A percentile compares a stretch with the other conserved stretches of the same genome.
These are phyloP conservation scores for Hanseniaspora lachancei DNA, from an alignment of 805 yeast species.

Conservation along the genomic window DNA sequence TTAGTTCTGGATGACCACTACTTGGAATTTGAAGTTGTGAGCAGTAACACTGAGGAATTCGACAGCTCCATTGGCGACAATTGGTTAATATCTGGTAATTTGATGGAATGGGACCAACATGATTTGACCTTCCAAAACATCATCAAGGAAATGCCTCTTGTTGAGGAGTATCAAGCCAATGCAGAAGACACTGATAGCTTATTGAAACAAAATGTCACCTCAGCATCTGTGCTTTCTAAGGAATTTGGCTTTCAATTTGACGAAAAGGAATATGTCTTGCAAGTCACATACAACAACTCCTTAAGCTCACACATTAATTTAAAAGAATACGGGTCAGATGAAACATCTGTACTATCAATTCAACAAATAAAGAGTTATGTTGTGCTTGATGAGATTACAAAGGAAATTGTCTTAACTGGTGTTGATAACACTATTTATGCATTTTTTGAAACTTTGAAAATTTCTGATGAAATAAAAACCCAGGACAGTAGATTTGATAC, in stretches of 20 bases:
- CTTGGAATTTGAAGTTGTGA: conserved; percentile 39
- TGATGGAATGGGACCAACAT: conserved; percentile 46
- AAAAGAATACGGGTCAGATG: conserved; percentile 30
- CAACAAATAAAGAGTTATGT: not conserved
- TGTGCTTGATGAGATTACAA: not conserved
- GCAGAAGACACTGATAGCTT: conserved; percentile 15
- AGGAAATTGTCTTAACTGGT: not conserved
- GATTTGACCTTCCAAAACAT: conserved; percentile 24
- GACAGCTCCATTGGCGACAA: conserved; percentile 31
- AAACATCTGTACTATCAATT: not conserved
- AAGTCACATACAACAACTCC: conserved; percentile 19
- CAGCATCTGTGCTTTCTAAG: not conserved
- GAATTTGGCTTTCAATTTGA: conserved; percentile 3
- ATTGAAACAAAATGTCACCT: conserved; percentile 19
- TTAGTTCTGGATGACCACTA: conserved; percentile 35
- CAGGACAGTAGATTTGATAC: conserved; percentile 21
- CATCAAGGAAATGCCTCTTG: not conserved
- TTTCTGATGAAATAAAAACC: not conserved
- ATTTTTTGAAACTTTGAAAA: conserved; percentile 10
- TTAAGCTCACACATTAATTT: conserved; percentile 32
- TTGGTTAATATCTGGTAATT: conserved; percentile 49
- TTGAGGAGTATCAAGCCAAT: conserved; percentile 10
- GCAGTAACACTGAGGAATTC: conserved; percentile 34
- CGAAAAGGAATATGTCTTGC: conserved; percentile 13
- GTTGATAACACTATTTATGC: conserved; percentile 13